phyloP scores from a whole-genome alignment of 192 early-diverging fungal species.

The Umbelopsis ramanniana region DNA sequence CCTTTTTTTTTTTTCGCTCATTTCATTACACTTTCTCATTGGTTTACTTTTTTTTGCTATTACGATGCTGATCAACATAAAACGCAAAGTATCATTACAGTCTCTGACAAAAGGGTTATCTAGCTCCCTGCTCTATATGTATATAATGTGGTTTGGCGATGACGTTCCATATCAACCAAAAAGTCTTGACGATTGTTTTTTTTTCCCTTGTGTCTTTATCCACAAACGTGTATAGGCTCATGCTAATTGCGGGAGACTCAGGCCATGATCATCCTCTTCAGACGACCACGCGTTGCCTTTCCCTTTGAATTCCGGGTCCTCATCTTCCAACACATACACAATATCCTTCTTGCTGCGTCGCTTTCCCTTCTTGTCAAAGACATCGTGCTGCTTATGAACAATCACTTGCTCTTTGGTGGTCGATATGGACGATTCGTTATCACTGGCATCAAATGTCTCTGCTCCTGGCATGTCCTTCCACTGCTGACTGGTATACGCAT shows the following conservation, averaged over 20 bases:
- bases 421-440: background rate
- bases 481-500: constrained; percentile 12
- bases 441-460: constrained; percentile 13
- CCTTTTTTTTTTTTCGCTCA: background rate
- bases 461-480: constrained; percentile 6
- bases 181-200: too few relatives aligned
- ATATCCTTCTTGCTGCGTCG: background rate
- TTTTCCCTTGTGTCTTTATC: too few relatives aligned
- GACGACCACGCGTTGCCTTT: constrained; percentile 4
- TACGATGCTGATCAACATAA: too few relatives aligned
- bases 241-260: background rate
- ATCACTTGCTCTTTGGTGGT: background rate
- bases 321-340: constrained; percentile 2
- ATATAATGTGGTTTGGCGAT: too few relatives aligned
- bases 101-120: too few relatives aligned
- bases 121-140: too few relatives aligned
- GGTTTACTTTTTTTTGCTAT: too few relatives aligned
- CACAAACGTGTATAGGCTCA: background rate
- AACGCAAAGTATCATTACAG: too few relatives aligned
- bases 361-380: constrained; percentile 2
- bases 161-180: too few relatives aligned
- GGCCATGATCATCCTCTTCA: background rate
- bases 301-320: background rate
- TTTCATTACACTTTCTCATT: background rate
- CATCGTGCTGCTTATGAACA: background rate